phyloP scores from a whole-genome alignment of 2,329 filamentous ascomycete species.

The Penicillium hesseltinei region DNA sequence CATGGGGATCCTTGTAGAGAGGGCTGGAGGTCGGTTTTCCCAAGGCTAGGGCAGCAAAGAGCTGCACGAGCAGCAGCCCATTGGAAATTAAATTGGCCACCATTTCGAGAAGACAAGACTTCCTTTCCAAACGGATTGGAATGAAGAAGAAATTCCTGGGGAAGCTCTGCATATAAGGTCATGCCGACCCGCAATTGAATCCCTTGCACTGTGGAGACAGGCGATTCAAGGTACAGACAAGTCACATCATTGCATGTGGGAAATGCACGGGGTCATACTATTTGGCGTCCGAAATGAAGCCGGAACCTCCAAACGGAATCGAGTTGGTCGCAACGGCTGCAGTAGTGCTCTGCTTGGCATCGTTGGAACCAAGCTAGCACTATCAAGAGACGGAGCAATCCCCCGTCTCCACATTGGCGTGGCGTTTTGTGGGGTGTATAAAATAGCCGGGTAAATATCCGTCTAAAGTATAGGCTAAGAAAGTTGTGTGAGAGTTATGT shows the following conservation, averaged over 20 bases:
- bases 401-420: slow-evolving; percentile 1
- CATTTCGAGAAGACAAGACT: slow-evolving; percentile 7
- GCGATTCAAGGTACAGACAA: background rate
- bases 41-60: slow-evolving; percentile 19
- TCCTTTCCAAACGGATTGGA: background rate
- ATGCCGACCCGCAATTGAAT: background rate
- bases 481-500: too few relatives aligned
- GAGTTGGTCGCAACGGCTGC: background rate
- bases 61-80: slow-evolving; percentile 28
- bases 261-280: background rate
- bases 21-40: slow-evolving; percentile 21
- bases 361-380: slow-evolving; percentile 12
- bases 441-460: too few relatives aligned
- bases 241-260: background rate
- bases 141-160: background rate
- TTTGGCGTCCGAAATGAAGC: slow-evolving; percentile 12
- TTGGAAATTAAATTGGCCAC: slow-evolving; percentile 20
- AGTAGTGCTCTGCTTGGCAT: slow-evolving; percentile 2
- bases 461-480: too few relatives aligned
- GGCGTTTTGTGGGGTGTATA: background rate
- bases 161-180: slow-evolving; percentile 2
- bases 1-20: slow-evolving; percentile 62
- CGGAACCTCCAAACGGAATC: background rate
- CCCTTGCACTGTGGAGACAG: background rate
- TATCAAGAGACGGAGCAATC: slow-evolving; percentile 19